Base-by-base conservation (phyloP, 225 moss, liverwort and hornwort genomes). In the Rhytidiadelphus loreus region DNA sequence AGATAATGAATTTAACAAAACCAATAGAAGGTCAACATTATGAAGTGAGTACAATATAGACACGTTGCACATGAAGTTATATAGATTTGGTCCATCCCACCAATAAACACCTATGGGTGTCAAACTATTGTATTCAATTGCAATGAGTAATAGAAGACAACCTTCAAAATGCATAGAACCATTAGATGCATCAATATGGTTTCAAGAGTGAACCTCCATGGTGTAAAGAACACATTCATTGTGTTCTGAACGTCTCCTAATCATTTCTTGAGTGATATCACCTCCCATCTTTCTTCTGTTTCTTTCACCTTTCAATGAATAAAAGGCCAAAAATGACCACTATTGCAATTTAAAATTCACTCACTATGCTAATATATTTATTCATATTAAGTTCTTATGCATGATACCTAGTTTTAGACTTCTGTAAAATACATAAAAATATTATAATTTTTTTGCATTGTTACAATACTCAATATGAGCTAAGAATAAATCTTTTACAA, bases 161-260 rank as follows among this genome's bases (percentile, higher is more conserved):
- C 39, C 18, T 64, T 68, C 12, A n/a, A 66, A 68, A 37, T 66
- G 16, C 0, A 82, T 2, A 55, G 10, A 79, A 41, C 12, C 79
- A 79, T 26, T n/a, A 39, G 25, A 35, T 37, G 50, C 15, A 53
- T 37, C 3, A 37, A 20, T 55, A 8, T 65, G 21, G 24, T 1
- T 14, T 57, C 44, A 57, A 35, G 28, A 48, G 53, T 29, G 5
- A 82, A 91, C 95, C 92, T 95, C 95, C 90, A 95, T 91, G 23
- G 94, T 95, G 28, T 93, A 94, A 44, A 95, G 83, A 92, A 95
- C 85, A 5, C 95, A 91, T 83, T 95, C 95, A 81, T 95, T 95
- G 80, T 95, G 95, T 77, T 95, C 94, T 1, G 95, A 90, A 56
- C 95, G 93, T 82, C 92, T 91, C 33, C 94, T 81, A 58, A 95